Evolutionary conservation across 169 alveolate genomes (phyloP).

Genomic region (Babesia bovis): DNA sequence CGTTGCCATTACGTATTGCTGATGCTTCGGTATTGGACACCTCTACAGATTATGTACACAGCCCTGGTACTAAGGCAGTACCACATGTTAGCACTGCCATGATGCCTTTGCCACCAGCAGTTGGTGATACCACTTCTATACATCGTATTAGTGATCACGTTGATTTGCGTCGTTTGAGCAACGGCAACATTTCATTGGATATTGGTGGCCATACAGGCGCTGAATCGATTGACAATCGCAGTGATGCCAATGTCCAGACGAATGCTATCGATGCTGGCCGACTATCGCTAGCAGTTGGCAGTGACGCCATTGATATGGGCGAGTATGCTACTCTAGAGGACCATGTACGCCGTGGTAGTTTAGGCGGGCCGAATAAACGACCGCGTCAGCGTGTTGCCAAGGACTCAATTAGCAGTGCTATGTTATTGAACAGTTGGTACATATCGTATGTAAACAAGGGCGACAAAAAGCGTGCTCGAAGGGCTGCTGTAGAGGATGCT

Average conservation of each 20-base stretch:
- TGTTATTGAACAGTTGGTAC: constrained; percentile 60
- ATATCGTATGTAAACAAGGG: constrained; percentile 21
- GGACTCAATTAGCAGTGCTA: constrained; percentile 34
- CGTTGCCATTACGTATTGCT: neutral
- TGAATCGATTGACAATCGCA: neutral
- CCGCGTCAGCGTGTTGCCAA: neutral
- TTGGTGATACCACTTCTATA: neutral
- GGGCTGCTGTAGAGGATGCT: neutral
- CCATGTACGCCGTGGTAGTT: neutral
- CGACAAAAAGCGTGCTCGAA: neutral
- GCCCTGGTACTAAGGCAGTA: neutral
- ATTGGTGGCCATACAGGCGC: neutral
- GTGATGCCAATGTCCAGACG: constrained; percentile 28
- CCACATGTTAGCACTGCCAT: neutral
- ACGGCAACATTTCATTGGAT: neutral
- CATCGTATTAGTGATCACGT: neutral
- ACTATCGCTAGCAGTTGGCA: constrained; percentile 14
- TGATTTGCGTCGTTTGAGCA: neutral
- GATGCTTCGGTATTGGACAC: neutral
- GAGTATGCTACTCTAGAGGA: constrained; percentile 11
- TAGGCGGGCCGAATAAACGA: constrained; percentile 1
- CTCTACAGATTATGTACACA: neutral
- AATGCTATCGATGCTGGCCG: neutral
- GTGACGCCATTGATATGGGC: constrained; percentile 24
- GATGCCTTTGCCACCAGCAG: neutral